Conservation (phyloP, 345 rosid genomes). For the Brassica cretica region DNA sequence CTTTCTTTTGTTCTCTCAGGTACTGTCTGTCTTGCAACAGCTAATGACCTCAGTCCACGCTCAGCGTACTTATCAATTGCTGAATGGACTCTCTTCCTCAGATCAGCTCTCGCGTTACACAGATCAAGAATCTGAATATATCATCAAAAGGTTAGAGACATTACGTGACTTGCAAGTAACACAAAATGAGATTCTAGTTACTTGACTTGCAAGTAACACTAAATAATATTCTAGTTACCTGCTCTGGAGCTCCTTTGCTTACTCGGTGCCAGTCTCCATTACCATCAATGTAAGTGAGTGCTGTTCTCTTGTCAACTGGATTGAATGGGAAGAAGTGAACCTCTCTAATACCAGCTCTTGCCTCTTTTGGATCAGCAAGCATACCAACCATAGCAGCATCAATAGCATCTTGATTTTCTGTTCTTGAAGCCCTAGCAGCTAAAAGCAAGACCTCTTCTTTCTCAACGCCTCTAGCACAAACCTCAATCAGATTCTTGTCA, state of each 20-base stretch:
- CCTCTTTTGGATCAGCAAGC: constrained; percentile 89
- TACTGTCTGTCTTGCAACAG: constrained; percentile 75
- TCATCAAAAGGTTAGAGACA: constrained; percentile 2
- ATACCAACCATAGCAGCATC: constrained; percentile 86
- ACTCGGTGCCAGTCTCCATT: constrained; percentile 76
- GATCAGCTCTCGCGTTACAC: constrained; percentile 58
- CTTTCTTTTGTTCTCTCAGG: constrained; percentile 76
- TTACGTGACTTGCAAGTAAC: not conserved
- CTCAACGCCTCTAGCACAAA: constrained; percentile 63
- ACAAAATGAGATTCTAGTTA: not conserved
- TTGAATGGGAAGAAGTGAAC: constrained; percentile 81
- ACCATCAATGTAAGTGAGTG: constrained; percentile 67
- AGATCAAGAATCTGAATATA: constrained; percentile 60
- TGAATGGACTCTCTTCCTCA: constrained; percentile 56
- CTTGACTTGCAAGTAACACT: not conserved
- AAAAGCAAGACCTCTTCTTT: constrained; percentile 64
- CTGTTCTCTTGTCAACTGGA: constrained; percentile 85
- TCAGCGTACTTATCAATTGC: constrained; percentile 76
- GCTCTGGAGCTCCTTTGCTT: constrained; percentile 97
- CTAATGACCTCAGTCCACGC: constrained; percentile 80
- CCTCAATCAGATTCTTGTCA: constrained; percentile 73
- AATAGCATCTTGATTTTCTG: constrained; percentile 89
- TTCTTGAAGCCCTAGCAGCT: constrained; percentile 86
- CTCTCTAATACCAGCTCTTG: constrained; percentile 73
- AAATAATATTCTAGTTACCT: constrained; percentile 42